Conservation (phyloP, 352 stramenopile genomes). For the Halophytophthora polymorphica region DNA sequence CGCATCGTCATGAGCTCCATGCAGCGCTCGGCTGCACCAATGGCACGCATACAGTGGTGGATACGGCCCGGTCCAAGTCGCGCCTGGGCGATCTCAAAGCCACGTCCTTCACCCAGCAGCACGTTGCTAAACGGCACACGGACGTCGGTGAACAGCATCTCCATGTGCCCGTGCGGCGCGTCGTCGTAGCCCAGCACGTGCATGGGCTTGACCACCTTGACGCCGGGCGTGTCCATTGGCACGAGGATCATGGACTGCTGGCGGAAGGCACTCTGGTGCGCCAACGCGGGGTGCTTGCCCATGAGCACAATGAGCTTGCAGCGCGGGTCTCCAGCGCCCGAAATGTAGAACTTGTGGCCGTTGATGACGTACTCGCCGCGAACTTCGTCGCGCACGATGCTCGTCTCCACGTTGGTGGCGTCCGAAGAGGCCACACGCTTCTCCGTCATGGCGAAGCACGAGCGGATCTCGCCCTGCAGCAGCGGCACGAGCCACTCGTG, state of each 20-base stretch:
- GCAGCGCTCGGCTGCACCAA: constrained; percentile 88
- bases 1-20: constrained; percentile 86
- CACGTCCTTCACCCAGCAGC: constrained; percentile 74
- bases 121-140: constrained; percentile 89
- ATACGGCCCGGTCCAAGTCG: constrained; percentile 95
- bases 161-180: constrained; percentile 92
- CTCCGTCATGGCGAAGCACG: constrained; percentile 97
- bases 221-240: constrained; percentile 87
- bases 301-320: constrained; percentile 91
- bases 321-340: constrained; percentile 92
- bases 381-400: constrained; percentile 64
- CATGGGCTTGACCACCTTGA: constrained; percentile 88
- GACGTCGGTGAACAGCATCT: constrained; percentile 95
- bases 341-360: constrained; percentile 96
- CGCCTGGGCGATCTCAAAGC: constrained; percentile 88
- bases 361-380: constrained; percentile 91
- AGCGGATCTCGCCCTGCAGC: constrained; percentile 92
- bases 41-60: constrained; percentile 97
- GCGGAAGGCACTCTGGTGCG: constrained; percentile 43
- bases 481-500: constrained; percentile 92
- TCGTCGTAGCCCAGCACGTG: constrained; percentile 97
- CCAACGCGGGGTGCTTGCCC: constrained; percentile 50
- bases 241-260: constrained; percentile 92
- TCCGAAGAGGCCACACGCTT: constrained; percentile 94
- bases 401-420: constrained; percentile 94